A percentile compares a stretch with the other conserved stretches of the same genome.
phyloP scores from a whole-genome alignment of 2,329 filamentous ascomycete species.

The Colletotrichum eremochloae region DNA sequence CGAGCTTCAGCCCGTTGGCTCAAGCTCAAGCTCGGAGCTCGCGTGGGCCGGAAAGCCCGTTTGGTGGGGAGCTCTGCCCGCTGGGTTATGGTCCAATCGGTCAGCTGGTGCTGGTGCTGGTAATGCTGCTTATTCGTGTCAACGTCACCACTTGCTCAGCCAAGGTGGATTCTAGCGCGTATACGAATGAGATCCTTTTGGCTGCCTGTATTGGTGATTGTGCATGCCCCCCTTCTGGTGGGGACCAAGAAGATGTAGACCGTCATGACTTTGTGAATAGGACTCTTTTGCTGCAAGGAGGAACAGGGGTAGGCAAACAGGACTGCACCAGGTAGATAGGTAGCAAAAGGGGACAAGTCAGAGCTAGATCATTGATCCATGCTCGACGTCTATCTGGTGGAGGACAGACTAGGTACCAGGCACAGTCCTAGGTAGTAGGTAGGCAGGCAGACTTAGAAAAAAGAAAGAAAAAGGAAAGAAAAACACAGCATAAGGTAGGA shows the following conservation, averaged over 20 bases:
- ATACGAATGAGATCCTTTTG: slow-evolving; percentile 16
- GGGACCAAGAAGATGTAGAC: slow-evolving; percentile 27
- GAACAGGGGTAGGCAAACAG: slow-evolving; percentile 12
- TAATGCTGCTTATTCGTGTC: slow-evolving; percentile 21
- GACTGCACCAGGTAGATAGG: background rate
- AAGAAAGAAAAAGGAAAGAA: background rate
- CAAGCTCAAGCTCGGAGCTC: slow-evolving; percentile 28
- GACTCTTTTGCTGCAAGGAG: slow-evolving; percentile 26
- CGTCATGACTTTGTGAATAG: slow-evolving; percentile 38
- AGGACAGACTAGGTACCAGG: background rate
- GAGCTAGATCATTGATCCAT: slow-evolving; percentile 37
- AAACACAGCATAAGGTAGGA: background rate
- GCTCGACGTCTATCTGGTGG: slow-evolving; percentile 12
- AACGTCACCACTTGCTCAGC: slow-evolving; percentile 40
- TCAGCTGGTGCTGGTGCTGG: slow-evolving; percentile 20
- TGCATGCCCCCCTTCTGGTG: slow-evolving; percentile 25
- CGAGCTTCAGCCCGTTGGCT: slow-evolving; percentile 5
- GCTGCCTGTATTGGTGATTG: slow-evolving; percentile 8
- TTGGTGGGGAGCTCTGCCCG: slow-evolving; percentile 34
- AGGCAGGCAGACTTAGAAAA: background rate
- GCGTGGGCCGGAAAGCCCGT: slow-evolving; percentile 15
- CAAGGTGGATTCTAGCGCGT: slow-evolving; percentile 19
- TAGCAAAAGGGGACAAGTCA: slow-evolving; percentile 6
- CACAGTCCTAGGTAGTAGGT: background rate
- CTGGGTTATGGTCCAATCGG: slow-evolving; percentile 22